Evolutionary conservation across 2,329 filamentous ascomycete species (phyloP).

Genomic region (Aspergillus novoparasiticus): DNA sequence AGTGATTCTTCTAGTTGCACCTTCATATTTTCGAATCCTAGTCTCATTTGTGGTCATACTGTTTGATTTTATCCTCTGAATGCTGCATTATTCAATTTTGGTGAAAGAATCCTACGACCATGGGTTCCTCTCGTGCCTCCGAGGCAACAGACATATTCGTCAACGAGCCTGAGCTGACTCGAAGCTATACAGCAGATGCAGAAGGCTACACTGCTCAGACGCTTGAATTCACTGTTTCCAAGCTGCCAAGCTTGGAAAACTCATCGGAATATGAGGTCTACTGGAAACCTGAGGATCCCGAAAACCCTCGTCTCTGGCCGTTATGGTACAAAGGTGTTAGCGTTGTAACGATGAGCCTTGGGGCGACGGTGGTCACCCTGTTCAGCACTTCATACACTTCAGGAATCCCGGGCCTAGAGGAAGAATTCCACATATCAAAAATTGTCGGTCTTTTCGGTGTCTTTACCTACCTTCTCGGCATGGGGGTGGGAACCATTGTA

Average conservation of each 20-base stretch:
- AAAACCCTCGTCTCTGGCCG: conserved; percentile 22
- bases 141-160: not conserved
- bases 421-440: conserved; percentile 19
- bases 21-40: too few species aligned
- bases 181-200: conserved; percentile 5
- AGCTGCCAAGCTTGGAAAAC: not conserved
- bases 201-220: not conserved
- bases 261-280: conserved; percentile 18
- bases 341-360: conserved; percentile 19
- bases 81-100: not conserved
- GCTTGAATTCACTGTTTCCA: not conserved
- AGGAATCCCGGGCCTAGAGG: conserved; percentile 18
- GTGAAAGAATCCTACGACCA: not conserved
- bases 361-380: conserved; percentile 20
- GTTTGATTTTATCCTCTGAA: not conserved
- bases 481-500: conserved; percentile 68
- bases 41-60: too few species aligned
- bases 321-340: conserved; percentile 18
- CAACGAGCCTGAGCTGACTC: not conserved
- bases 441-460: conserved; percentile 53
- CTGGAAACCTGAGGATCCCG: conserved; percentile 14
- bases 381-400: conserved; percentile 23
- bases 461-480: conserved; percentile 72
- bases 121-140: not conserved
- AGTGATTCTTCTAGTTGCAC: too few species aligned